A percentile compares a stretch with the other conserved stretches of the same genome.
Conservation (phyloP, 2,329 filamentous ascomycete genomes). For the Thielaviopsis populi region DNA sequence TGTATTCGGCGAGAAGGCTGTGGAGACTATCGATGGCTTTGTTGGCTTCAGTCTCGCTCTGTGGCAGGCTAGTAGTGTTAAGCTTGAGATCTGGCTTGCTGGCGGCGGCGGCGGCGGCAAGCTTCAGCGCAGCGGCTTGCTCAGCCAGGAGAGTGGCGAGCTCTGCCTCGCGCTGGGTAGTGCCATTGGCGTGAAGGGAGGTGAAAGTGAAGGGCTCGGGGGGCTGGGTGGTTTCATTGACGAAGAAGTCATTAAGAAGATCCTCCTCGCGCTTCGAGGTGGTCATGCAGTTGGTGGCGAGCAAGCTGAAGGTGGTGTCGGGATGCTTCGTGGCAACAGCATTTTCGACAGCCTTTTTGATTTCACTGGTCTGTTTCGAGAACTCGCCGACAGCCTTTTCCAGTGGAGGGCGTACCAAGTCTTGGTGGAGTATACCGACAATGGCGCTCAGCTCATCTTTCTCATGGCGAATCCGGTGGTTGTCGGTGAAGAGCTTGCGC, state of each 20-base stretch:
- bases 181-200: neutral
- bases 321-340: neutral
- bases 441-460: neutral
- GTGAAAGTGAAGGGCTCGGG: neutral
- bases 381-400: too few species aligned
- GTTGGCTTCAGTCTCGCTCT: neutral
- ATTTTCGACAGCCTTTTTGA: neutral
- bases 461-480: neutral
- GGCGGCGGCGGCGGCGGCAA: neutral
- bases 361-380: neutral
- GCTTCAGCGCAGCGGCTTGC: neutral
- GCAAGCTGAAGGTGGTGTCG: neutral
- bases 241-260: neutral
- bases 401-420: neutral
- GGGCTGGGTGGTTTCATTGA: neutral
- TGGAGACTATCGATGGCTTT: too few species aligned
- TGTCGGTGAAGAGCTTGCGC: neutral
- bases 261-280: neutral
- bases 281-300: neutral
- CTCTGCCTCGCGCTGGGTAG: neutral
- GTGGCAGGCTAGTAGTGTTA: neutral
- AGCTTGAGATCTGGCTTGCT: neutral
- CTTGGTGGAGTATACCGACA: neutral
- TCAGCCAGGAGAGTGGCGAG: neutral
- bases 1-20: neutral